These are phyloP conservation scores for Onygenales sp. DNA, from an alignment of 2,329 filamentous ascomycete genomes.

Conservation along the genomic window DNA sequence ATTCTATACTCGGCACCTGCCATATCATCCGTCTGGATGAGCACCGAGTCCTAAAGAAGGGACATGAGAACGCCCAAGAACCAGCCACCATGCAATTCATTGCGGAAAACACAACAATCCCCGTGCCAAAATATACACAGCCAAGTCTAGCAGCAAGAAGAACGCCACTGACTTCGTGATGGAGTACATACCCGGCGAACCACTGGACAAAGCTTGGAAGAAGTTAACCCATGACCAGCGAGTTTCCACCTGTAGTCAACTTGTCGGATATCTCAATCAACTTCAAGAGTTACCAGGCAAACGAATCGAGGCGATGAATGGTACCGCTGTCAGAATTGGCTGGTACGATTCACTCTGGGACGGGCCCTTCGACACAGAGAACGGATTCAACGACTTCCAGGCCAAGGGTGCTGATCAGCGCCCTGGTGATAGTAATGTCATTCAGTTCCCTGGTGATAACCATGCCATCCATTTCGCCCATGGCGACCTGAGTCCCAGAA, in stretches of 20 bases:
- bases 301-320: slow-evolving; percentile 3
- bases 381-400: slow-evolving; percentile 5
- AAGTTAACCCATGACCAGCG: background rate
- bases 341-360: background rate
- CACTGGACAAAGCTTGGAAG: slow-evolving; percentile 1
- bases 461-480: slow-evolving; percentile 8
- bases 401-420: background rate
- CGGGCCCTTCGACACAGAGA: slow-evolving; percentile 6
- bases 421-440: background rate
- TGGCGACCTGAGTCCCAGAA: slow-evolving; percentile 9
- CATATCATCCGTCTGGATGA: slow-evolving; percentile 1
- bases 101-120: slow-evolving; percentile 2
- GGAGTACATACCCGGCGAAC: slow-evolving; percentile 1
- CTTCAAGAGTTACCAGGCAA: background rate
- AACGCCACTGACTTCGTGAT: background rate
- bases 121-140: background rate
- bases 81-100: slow-evolving; percentile 1
- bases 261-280: slow-evolving; percentile 1
- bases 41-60: background rate
- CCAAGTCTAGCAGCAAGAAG: background rate
- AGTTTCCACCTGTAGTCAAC: background rate
- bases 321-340: background rate
- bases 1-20: background rate
- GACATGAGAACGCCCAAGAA: background rate
- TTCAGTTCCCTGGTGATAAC: background rate